Base-by-base conservation (phyloP, 2,329 filamentous ascomycete species). In the Pseudopyrenochaeta lycopersici region DNA sequence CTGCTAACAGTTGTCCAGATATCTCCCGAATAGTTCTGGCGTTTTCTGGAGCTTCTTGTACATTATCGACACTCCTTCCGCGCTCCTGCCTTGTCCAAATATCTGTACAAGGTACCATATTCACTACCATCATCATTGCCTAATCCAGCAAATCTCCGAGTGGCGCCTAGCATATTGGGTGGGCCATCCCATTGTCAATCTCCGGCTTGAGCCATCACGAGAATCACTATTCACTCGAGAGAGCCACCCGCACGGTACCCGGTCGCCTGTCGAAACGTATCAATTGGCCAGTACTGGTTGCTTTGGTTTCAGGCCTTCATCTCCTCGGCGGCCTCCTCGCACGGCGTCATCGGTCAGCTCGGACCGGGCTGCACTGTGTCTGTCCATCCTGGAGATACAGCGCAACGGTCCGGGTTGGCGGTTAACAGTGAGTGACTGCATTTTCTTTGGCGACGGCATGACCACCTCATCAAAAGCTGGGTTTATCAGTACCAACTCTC, bases 291-390 rank as follows among this genome's bases (percentile, higher is more conserved):
- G 58, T 58, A 65, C 54, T 54, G 23, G 53, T 56, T 65, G 65
- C 56, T 58, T 33, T 46, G 56, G 49, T 63, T 62, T 63, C 66
- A 60, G 56, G 32, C 52, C 43, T 48, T 70, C 67, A 68, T 74
- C 64, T 68, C 64, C 46, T 57, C 55, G 60, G 58, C 57, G 53
- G 48, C 44, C 56, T 60, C 51, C 54, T 55, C 49, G 54, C 54
- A 60, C 58, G 51, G 52, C 58, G 53, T 60, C 64, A 64, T 70
- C 63, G 49, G 62, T 68, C 68, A 68, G 67, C 69, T 65, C 60
- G 63, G 64, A 41, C 67, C 63, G 65, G 61, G 60, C 67, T 69
- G 68, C 66, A 66, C 64, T 70, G 69, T 70, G 64, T 70, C 61
- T 61, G 41, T 62, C 68, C 63, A 54, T 49, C 44, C 46, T 58